phyloP scores from a whole-genome alignment of 495 filamentous ascomycete species.

The Penicillium samsonianum region DNA sequence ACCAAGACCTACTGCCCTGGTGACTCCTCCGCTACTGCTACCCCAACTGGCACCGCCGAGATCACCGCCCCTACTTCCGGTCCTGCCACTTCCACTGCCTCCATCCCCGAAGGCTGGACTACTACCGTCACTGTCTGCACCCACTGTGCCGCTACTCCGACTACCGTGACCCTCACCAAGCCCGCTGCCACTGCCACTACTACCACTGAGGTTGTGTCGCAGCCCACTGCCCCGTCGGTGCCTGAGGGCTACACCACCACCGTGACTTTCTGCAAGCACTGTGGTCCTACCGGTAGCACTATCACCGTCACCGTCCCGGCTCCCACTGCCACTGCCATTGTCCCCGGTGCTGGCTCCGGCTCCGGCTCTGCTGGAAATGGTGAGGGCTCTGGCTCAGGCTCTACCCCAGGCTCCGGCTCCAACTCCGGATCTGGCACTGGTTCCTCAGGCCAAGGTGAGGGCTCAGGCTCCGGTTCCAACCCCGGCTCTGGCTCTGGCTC shows the following conservation, averaged over 20 bases:
- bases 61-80: conserved; percentile 24
- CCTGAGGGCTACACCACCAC: conserved; percentile 44
- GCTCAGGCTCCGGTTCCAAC: too few relatives aligned
- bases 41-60: conserved; percentile 20
- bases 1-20: conserved; percentile 44
- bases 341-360: conserved; percentile 4
- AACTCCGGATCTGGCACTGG: too few relatives aligned
- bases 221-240: conserved; percentile 17
- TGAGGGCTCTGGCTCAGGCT: conserved; percentile 4
- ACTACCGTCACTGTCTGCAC: conserved; percentile 53
- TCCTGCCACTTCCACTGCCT: conserved; percentile 19
- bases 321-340: conserved; percentile 8
- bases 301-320: conserved; percentile 40
- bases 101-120: conserved; percentile 48
- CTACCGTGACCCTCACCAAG: conserved; percentile 47
- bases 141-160: conserved; percentile 42
- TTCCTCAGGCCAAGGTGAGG: too few relatives aligned
- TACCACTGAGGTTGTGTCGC: conserved; percentile 11
- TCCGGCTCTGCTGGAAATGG: background rate
- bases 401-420: background rate
- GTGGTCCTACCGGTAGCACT: conserved; percentile 35
- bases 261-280: conserved; percentile 43
- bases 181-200: conserved; percentile 24
- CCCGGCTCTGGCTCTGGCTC: conserved; percentile 5
- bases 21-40: conserved; percentile 29